Evolutionary conservation across 2,329 filamentous ascomycete species (phyloP).

Genomic region (Amylocarpus encephaloides): DNA sequence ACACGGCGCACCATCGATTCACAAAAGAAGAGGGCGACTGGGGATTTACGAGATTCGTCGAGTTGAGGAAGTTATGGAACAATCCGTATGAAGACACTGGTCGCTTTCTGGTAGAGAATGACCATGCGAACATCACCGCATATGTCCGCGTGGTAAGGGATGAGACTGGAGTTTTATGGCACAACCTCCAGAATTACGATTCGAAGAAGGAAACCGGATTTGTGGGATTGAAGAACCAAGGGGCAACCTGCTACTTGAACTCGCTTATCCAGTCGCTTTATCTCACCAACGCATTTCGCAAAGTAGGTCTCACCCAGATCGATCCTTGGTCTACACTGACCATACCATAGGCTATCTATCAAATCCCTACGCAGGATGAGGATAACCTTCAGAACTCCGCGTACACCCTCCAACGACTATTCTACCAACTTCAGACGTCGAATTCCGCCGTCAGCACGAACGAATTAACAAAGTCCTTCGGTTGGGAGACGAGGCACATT

Average conservation of each 20-base stretch:
- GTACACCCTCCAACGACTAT: constrained; percentile 86
- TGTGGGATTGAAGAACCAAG: constrained; percentile 94
- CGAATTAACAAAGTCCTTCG: constrained; percentile 92
- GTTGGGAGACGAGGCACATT: constrained; percentile 95
- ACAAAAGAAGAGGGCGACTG: constrained; percentile 95
- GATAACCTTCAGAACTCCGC: constrained; percentile 79
- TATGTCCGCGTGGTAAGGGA: constrained; percentile 79
- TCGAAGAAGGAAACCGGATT: constrained; percentile 99
- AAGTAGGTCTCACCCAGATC: constrained; percentile 47
- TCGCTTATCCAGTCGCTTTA: constrained; percentile 79
- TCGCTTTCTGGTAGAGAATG: constrained; percentile 71
- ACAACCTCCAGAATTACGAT: constrained; percentile 90
- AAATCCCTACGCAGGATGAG: constrained; percentile 88
- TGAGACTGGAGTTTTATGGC: constrained; percentile 83
- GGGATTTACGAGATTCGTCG: constrained; percentile 96
- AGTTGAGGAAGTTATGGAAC: constrained; percentile 79
- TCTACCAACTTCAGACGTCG: constrained; percentile 90
- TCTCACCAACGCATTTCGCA: constrained; percentile 88
- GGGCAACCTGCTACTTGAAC: constrained; percentile 85
- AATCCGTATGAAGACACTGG: constrained; percentile 63
- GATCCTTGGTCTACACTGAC: constrained; percentile 9
- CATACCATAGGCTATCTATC: constrained; percentile 70
- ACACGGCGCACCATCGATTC: constrained; percentile 88
- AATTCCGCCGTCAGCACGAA: constrained; percentile 78
- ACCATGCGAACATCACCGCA: constrained; percentile 72